Percentiles rank a stretch among this genome's conserved stretches.
Conservation (phyloP, 805 yeast species). For the Yarrowia phangngaensis region DNA sequence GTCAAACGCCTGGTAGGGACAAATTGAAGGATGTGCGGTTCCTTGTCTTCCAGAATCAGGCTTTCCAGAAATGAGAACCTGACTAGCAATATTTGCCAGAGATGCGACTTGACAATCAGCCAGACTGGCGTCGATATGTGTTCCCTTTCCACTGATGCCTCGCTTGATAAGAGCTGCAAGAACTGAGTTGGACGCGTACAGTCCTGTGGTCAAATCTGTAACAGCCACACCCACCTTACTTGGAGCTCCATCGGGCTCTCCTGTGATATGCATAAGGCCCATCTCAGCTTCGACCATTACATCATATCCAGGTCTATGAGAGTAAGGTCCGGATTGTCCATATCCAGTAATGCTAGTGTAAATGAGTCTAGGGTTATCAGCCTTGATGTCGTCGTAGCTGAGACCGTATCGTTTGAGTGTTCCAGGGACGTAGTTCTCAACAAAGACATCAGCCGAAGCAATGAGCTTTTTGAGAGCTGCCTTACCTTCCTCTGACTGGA, state of each 20-base stretch:
- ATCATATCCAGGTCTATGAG: constrained; percentile 44
- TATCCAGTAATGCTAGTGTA: constrained; percentile 44
- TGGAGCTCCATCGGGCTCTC: constrained; percentile 43
- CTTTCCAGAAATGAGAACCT: constrained; percentile 41
- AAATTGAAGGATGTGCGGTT: constrained; percentile 44
- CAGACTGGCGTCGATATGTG: constrained; percentile 41
- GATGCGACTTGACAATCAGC: constrained; percentile 44
- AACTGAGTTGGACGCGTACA: constrained; percentile 42
- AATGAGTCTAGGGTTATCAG: constrained; percentile 37
- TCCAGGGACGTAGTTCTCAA: constrained; percentile 44
- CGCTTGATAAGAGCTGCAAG: constrained; percentile 42
- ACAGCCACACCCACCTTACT: constrained; percentile 47
- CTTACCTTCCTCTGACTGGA: constrained; percentile 39
- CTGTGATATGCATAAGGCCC: constrained; percentile 46
- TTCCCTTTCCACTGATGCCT: constrained; percentile 39
- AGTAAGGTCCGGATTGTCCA: constrained; percentile 44
- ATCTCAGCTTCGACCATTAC: constrained; percentile 48
- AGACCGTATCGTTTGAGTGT: constrained; percentile 40
- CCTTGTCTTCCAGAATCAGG: constrained; percentile 45
- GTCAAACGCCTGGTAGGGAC: constrained; percentile 44
- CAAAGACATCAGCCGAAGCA: constrained; percentile 39
- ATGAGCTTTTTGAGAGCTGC: constrained; percentile 37
- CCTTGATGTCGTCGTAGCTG: constrained; percentile 36
- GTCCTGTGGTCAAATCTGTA: constrained; percentile 44
- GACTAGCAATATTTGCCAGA: constrained; percentile 43